Evolutionary conservation across 2,329 filamentous ascomycete species (phyloP), one percentile per base, ranked within the genome.

Genomic region (Beauveria sp.): DNA sequence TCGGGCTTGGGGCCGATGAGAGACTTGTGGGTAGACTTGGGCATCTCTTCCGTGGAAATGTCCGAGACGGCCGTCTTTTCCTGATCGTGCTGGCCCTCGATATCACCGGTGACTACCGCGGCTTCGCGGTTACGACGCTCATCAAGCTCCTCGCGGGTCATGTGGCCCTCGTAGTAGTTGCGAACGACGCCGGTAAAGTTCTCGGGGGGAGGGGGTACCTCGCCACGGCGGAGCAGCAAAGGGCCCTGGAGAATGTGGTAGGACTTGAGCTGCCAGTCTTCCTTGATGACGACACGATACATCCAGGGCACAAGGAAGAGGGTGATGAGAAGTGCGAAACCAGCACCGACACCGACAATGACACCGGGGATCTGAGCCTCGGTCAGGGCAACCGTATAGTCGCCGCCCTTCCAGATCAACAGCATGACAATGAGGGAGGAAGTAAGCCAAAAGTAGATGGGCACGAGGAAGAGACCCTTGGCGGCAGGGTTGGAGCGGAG

Each of bases 261-360:
- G 70, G 77, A 72, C 64, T 79, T 79, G 63, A 89, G 73, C 67
- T 83, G 72, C 81, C 84, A 81, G 73, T 89, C 84, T 65, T 86
- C 78, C 72, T 79, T 73, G 71, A 87, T 72, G 66, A 89, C 76
- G 50, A 81, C 76, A 61, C 81, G 78, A 70, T 86, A 80, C 62
- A 87, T 68, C 75, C 80, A 87, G 3, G 84, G 84, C 20, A 86
- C 75, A 63, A 87, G 78, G 71, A 85, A 85, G 63, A 81, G 61
- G 60, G 69, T 69, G 62, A 83, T 71, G 14, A 87, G 67, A 5
- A 80, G 65, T n/a, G 73, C 78, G 61, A 79, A 81, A 28, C 64
- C 81, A 22, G 74, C 77, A 62, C 81, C 81, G 24, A 79, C 74
- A 46, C 79, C 82, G 40, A 86, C 71, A 34, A 84, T 83, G 58